Evolutionary conservation across 495 filamentous ascomycete species (phyloP), one percentile per base, ranked within the genome.

Genomic region (Aspergillus conjunctus): DNA sequence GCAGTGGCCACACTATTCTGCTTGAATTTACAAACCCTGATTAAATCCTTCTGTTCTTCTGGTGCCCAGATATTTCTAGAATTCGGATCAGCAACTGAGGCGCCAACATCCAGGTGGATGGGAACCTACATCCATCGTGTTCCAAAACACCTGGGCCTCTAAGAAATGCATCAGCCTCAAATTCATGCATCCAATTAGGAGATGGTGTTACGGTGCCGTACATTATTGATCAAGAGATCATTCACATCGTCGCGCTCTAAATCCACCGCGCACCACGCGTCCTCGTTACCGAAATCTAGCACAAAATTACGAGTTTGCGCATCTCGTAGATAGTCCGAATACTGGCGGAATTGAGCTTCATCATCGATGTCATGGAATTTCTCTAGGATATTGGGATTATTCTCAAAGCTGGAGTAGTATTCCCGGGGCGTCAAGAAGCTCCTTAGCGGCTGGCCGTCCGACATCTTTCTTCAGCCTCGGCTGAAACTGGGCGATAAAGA

Each of bases 31-130:
- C 65, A 6, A 39, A 81, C 80, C 51, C 72, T 76, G 34, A 91
- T 79, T 1, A 79, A 66, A 0, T 81, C 75, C 37, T 71, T 77
- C 60, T 92, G 88, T 31, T 74, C 67, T 60, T 86, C 82, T 10
- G 88, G 89, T 50, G 79, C 73, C 87, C 88, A 93, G n/a, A 92
- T 81, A 63, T 91, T 89, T 56, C 86, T 88, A 57, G 7, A 18
- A 0, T 8, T 3, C 15, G 32, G 39, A 10, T 51, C 30, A 59
- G 20, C 46, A 12, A 12, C 33, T 30, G 17, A 39, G 22, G 34
- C 3, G 20, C 7, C 11, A 37, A 10, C 7, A 37, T 21, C 12
- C 26, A 18, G n/a, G 12, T 5, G 3, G 7, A 32, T 12, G 44
- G 3, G 1, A 11, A 70, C 83, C 69, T 78, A 87, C 85, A 92